Evolutionary conservation across 2,329 filamentous ascomycete genomes (phyloP).

Genomic region (Botrytis galanthina): DNA sequence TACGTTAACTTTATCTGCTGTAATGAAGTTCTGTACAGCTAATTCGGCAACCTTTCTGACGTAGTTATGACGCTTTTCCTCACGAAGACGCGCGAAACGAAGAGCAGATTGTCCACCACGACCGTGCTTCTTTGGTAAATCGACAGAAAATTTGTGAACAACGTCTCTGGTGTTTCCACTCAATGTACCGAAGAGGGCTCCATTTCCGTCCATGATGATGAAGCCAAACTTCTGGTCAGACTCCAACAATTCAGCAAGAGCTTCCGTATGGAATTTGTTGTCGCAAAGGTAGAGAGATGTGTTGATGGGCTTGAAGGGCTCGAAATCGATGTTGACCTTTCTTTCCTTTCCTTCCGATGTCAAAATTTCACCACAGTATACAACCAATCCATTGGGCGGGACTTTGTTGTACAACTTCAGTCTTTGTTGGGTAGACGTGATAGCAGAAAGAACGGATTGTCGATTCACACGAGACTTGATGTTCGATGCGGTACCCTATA

Average conservation of each 20-base stretch:
- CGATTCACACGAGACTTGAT: conserved; percentile 99
- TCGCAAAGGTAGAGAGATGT: conserved; percentile 98
- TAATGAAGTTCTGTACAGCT: conserved; percentile 98
- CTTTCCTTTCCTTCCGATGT: conserved; percentile 97
- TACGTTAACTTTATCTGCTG: conserved; percentile 96
- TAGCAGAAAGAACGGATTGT: conserved; percentile 95
- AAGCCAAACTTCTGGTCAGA: conserved; percentile 99
- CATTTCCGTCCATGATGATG: conserved; percentile 99
- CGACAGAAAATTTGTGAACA: conserved; percentile 96
- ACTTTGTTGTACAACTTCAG: conserved; percentile 99
- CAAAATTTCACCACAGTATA: conserved; percentile 99
- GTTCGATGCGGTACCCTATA: conserved; percentile 95
- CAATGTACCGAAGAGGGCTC: conserved; percentile 91
- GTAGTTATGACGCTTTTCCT: conserved; percentile 99
- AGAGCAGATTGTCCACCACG: conserved; percentile 99
- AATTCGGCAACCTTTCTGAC: conserved; percentile 97
- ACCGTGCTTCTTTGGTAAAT: conserved; percentile 99
- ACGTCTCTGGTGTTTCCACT: conserved; percentile 97
- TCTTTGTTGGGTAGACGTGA: conserved; percentile 98
- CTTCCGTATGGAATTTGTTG: conserved; percentile 99
- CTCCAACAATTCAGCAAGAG: conserved; percentile 92
- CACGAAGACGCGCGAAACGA: conserved; percentile 98
- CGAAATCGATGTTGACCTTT: conserved; percentile 99
- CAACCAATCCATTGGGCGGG: conserved; percentile 92
- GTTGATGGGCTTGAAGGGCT: conserved; percentile 99